Evolutionary conservation across 768 basidiomycete species (phyloP), one percentile per base, ranked within the genome.

Genomic region (Auricularia sp.): DNA sequence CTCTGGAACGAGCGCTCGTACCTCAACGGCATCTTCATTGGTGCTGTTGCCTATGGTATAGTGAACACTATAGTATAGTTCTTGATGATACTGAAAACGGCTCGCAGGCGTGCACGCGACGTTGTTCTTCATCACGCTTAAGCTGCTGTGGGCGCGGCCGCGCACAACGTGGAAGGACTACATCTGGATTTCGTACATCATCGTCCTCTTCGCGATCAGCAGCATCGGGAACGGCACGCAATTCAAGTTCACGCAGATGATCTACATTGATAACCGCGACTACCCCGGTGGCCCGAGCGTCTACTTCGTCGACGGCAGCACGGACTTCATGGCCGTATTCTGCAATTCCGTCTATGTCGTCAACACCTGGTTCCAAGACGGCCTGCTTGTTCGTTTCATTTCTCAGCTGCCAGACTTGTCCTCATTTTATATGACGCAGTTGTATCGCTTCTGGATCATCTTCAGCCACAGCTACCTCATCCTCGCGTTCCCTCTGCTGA

Each of bases 311-410:
- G 69, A 64, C 23, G 58, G 68, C 44, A 51, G 65, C 62, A 4
- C 63, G 66, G 11, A 63, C 69, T 12, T 71, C 69, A 71, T 74
- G 69, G 65, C 68, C 71, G 67, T 71, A 18, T 61, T 75, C 16
- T 61, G 65, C 2, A 73, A 70, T 29, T 69, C 72, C 2, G 65
- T 70, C 21, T 75, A 68, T 51, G 66, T 75, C 16, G 65, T 75
- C 36, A 67, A 68, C 7, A 72, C 74, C 36, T 66, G 73, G 43
- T 66, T 65, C 12, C 64, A 64, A 21, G 66, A 67, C 51, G 66
- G 65, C 23, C 34, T 65, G 29, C 34, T 67, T 14, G 66, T 67
- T 5, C 35, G 64, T 64, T 5, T 5, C 2, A 1, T 1, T 16
- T 61, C 53, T 63, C 34, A 10, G 36, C 29, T n/a, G 4, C 29